A percentile compares a stretch with the other conserved stretches of the same genome.
phyloP scores from a whole-genome alignment of 352 stramenopile species.

The Globisporangium abappressorium region DNA sequence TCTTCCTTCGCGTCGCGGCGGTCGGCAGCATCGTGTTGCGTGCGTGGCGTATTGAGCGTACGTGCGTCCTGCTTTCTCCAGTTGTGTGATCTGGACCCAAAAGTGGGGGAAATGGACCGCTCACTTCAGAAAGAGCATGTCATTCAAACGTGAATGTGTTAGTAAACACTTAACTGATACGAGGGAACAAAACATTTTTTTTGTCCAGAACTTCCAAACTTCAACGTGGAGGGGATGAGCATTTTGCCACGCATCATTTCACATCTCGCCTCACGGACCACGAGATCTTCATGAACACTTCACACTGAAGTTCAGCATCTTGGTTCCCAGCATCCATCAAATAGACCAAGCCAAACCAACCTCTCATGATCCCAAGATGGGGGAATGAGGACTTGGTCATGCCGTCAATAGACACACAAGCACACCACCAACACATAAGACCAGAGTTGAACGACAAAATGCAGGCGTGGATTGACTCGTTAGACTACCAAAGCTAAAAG shows the following conservation, averaged over 20 bases:
- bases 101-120: slow-evolving; percentile 4
- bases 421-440: not conserved
- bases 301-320: too few species aligned
- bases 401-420: not conserved
- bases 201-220: too few species aligned
- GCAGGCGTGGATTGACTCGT: slow-evolving; percentile 8
- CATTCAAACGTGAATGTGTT: not conserved
- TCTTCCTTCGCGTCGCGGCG: slow-evolving; percentile 22
- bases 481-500: not conserved
- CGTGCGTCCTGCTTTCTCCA: not conserved
- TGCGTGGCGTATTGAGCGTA: not conserved
- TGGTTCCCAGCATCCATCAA: too few species aligned
- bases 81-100: not conserved
- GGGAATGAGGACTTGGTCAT: too few species aligned
- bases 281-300: too few species aligned
- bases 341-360: too few species aligned
- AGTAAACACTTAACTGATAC: not conserved
- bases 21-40: slow-evolving; percentile 25
- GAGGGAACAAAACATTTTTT: not conserved
- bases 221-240: too few species aligned
- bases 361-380: too few species aligned
- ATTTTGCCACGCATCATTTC: too few species aligned
- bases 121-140: not conserved
- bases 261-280: too few species aligned
- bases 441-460: not conserved